phyloP scores from a whole-genome alignment of 768 basidiomycete species.

The Amanita inopinata region DNA sequence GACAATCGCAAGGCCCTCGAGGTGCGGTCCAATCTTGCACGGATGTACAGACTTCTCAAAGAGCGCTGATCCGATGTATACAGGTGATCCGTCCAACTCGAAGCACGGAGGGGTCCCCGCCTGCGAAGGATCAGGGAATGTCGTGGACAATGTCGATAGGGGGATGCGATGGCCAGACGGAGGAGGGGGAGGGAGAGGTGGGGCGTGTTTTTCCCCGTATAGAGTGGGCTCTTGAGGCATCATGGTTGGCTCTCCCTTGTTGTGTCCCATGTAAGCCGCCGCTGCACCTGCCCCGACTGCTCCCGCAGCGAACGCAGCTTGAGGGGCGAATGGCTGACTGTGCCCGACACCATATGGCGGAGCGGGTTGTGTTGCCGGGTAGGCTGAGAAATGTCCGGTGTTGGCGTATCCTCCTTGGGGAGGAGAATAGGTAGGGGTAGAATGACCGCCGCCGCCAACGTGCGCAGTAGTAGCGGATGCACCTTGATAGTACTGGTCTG shows the following conservation, averaged over 20 bases:
- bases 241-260: no score
- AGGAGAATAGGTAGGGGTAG: no score
- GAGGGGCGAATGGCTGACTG: no score
- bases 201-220: not conserved
- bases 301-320: not conserved
- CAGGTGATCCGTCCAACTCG: slow-evolving; percentile 52
- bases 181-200: slow-evolving; percentile 23
- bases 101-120: slow-evolving; percentile 41
- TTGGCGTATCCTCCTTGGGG: no score
- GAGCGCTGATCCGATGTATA: slow-evolving; percentile 70
- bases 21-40: slow-evolving; percentile 66
- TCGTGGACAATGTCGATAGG: slow-evolving; percentile 29
- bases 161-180: slow-evolving; percentile 63
- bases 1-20: slow-evolving; percentile 42
- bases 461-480: no score
- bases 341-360: no score
- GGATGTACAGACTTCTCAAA: slow-evolving; percentile 64
- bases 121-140: slow-evolving; percentile 33
- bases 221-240: no score
- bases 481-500: slow-evolving; percentile 1
- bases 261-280: no score
- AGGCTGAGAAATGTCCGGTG: no score
- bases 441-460: no score
- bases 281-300: no score
- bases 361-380: no score